A percentile compares a stretch with the other conserved stretches of the same genome.
These are phyloP conservation scores for Xylaria scruposa DNA, from an alignment of 495 filamentous ascomycete genomes.

Conservation along the genomic window DNA sequence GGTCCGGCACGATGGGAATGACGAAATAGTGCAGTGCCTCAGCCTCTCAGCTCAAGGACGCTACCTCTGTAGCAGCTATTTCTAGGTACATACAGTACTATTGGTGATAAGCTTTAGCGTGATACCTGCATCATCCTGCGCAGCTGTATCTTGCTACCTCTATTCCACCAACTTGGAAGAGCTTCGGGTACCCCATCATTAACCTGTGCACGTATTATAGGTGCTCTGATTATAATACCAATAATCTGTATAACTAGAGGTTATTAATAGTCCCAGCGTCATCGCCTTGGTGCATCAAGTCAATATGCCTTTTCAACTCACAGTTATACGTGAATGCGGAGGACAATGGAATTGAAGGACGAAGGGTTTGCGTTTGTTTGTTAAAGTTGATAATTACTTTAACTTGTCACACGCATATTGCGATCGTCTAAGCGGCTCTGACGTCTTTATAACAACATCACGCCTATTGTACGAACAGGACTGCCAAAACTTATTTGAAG, in stretches of 20 bases:
- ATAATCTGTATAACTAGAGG: not conserved
- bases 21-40: slow-evolving; percentile 21
- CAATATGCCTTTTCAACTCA: not conserved
- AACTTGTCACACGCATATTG: too few relatives aligned
- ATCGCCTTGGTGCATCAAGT: not conserved
- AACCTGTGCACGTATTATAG: not conserved
- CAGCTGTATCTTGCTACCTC: too few relatives aligned
- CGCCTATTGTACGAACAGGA: not conserved
- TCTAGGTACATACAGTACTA: not conserved
- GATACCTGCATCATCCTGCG: not conserved
- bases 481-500: not conserved
- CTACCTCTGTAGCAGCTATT: not conserved
- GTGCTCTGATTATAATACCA: not conserved
- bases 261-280: not conserved
- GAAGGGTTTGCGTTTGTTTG: not conserved
- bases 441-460: not conserved
- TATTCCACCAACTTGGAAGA: too few relatives aligned
- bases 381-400: not conserved
- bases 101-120: not conserved
- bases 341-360: not conserved
- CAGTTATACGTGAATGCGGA: not conserved
- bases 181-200: not conserved
- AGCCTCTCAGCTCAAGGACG: not conserved
- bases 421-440: not conserved
- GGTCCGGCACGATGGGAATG: not conserved